Base-by-base conservation (phyloP, 139 green algal species). In the Micractinium conductrix region DNA sequence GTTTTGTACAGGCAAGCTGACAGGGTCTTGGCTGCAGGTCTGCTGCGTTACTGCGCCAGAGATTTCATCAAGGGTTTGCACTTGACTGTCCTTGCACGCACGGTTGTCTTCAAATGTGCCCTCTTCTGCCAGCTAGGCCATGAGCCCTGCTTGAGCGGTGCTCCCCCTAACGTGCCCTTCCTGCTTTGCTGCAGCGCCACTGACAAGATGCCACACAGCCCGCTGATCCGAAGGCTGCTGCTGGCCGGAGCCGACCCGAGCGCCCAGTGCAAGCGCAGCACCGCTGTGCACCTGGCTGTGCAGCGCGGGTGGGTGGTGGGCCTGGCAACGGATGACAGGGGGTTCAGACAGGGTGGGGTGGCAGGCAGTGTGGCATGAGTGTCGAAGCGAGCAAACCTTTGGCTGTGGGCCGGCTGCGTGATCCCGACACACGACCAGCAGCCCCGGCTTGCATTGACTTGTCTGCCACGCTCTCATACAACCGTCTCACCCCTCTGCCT, bases 251-350 rank as follows among this genome's bases (percentile, higher is more conserved):
- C 62, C 10, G 78, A 84, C 42, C 78, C 78, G 30, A 37, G n/a
- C 42, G 17, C 63, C 8, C 14, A 16, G 12, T 65, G 78, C 63
- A 30, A 37, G 28, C 22, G 26, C 28, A 53, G 58, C 48, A 48
- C 69, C 37, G 80, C 69, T 16, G 43, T 85, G 50, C 80, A 85
- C 38, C 4, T 63, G 30, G 80, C 80, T 26, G 53, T 53, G 30
- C 28, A 69, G 48, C 33, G 26, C 12, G 44, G 79, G 65, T 70
- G 43, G 17, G 62, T 40, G 5, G 30, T 24, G 33, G 50, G 38
- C 37, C 2, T 16, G 68, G 28, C 8, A n/a, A n/a, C n/a, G n/a
- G n/a, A n/a, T n/a, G n/a, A n/a, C n/a, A n/a, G n/a, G n/a, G n/a
- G n/a, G n/a, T n/a, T n/a, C n/a, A n/a, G n/a, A n/a, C n/a, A n/a